A percentile compares a stretch with the other conserved stretches of the same genome.
Conservation (phyloP, 306 rosid genomes). For the Pterocarpus santalinus region DNA sequence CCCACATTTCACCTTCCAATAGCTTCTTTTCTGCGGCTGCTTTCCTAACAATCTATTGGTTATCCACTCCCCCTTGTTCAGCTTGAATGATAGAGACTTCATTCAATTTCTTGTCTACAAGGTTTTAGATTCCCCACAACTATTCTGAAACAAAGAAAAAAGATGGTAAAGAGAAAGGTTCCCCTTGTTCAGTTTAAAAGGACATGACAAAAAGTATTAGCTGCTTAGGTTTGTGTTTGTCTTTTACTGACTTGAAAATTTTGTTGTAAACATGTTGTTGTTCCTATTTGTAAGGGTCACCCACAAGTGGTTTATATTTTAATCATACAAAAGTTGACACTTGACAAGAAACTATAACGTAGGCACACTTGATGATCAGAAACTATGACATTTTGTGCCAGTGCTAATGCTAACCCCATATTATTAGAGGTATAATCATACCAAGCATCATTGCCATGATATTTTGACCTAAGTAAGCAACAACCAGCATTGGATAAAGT, state of each 20-base stretch:
- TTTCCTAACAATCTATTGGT: slow-evolving; percentile 61
- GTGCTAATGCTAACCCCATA: slow-evolving; percentile 40
- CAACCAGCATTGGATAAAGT: slow-evolving; percentile 19
- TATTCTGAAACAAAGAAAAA: not conserved
- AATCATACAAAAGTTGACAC: slow-evolving; percentile 37
- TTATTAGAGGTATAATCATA: slow-evolving; percentile 30
- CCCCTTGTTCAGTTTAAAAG: slow-evolving; percentile 40
- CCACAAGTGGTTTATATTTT: not conserved
- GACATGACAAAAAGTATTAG: slow-evolving; percentile 46
- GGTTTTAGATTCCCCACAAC: no score
- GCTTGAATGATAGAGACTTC: slow-evolving; percentile 50
- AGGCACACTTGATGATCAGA: slow-evolving; percentile 4
- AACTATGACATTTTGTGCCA: not conserved
- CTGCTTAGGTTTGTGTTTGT: slow-evolving; percentile 45
- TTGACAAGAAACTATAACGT: slow-evolving; percentile 30
- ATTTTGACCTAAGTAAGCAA: slow-evolving; percentile 42
- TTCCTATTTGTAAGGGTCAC: slow-evolving; percentile 30
- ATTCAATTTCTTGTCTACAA: not conserved
- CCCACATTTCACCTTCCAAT: slow-evolving; percentile 54
- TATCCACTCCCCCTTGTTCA: slow-evolving; percentile 44
- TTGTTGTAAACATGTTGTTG: slow-evolving; percentile 12
- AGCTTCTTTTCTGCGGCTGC: slow-evolving; percentile 57
- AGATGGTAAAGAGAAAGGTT: slow-evolving; percentile 9
- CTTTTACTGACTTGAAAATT: slow-evolving; percentile 37
- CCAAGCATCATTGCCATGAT: slow-evolving; percentile 49